phyloP scores from a whole-genome alignment of 2,329 filamentous ascomycete genomes.

The Ascochyta clinopodiicola region DNA sequence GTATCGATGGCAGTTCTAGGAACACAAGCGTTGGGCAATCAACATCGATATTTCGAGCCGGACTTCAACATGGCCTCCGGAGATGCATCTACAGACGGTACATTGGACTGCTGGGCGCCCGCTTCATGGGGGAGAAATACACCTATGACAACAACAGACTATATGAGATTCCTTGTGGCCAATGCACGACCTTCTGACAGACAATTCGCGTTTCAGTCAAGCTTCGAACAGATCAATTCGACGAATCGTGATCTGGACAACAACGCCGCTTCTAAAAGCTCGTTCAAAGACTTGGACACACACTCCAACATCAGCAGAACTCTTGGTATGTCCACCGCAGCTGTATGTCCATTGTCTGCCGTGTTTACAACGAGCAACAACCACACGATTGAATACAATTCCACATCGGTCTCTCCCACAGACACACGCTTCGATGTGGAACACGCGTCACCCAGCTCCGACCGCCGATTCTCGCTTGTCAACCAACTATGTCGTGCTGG shows the following conservation, averaged over 20 bases:
- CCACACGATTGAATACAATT: background rate
- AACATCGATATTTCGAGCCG: background rate
- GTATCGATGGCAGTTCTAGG: conserved; percentile 11
- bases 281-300: background rate
- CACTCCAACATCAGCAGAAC: background rate
- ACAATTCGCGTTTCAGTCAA: background rate
- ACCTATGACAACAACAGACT: background rate
- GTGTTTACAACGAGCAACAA: conserved; percentile 13
- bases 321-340: background rate
- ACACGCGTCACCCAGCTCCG: background rate
- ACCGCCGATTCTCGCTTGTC: conserved; percentile 4
- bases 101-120: conserved; percentile 1
- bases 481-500: background rate
- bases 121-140: background rate
- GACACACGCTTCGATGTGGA: conserved; percentile 17
- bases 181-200: background rate
- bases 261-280: background rate
- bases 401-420: conserved; percentile 14
- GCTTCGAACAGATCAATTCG: background rate
- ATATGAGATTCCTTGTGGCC: background rate
- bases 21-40: background rate
- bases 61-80: conserved; percentile 1
- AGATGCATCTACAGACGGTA: background rate
- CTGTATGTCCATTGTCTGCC: background rate
- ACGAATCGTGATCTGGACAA: background rate